Evolutionary conservation across 768 basidiomycete genomes (phyloP).

Genomic region (Roridomyces roridus): DNA sequence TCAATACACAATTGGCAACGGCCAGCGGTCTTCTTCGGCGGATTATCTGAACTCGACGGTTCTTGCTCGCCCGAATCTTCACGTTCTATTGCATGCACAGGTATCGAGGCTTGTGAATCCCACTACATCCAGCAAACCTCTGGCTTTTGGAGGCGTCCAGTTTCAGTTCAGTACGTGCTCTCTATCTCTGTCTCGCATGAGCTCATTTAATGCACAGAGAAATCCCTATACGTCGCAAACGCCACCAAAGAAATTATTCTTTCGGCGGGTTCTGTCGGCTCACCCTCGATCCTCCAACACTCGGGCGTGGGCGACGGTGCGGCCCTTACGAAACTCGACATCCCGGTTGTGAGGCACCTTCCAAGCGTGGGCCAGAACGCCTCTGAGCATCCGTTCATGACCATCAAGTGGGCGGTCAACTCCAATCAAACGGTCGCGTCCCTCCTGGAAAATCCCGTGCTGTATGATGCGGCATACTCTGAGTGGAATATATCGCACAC

Average conservation of each 20-base stretch:
- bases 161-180: constrained; percentile 19
- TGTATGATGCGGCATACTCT: not conserved
- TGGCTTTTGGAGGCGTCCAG: constrained; percentile 23
- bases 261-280: constrained; percentile 36
- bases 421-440: not conserved
- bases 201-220: no score
- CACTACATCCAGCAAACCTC: not conserved
- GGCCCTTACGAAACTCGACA: constrained; percentile 1
- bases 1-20: constrained; percentile 28
- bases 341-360: not conserved
- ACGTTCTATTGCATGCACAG: constrained; percentile 31
- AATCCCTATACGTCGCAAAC: constrained; percentile 13
- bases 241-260: constrained; percentile 38
- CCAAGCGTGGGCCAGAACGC: constrained; percentile 5
- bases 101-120: constrained; percentile 23
- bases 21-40: constrained; percentile 34
- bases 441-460: not conserved
- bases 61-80: constrained; percentile 31
- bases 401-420: not conserved
- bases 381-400: not conserved
- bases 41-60: constrained; percentile 32
- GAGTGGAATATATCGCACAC: constrained; percentile 6
- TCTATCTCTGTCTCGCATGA: no score
- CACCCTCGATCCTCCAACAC: constrained; percentile 5
- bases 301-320: constrained; percentile 5